These are phyloP conservation scores for Acacia crassicarpa DNA, from an alignment of 306 rosid species.

Conservation along the genomic window DNA sequence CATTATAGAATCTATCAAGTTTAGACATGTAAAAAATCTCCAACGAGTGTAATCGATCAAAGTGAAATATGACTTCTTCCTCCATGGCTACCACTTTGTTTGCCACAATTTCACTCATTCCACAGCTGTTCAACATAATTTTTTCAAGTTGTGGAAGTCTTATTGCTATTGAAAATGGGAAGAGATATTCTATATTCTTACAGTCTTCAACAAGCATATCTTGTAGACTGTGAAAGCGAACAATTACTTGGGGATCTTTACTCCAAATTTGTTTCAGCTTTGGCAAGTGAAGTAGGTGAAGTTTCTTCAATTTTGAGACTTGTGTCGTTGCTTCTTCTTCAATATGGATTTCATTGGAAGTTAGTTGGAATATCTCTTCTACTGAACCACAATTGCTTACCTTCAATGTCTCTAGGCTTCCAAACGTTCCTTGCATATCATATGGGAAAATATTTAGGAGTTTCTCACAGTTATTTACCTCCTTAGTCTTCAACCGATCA, in stretches of 20 bases:
- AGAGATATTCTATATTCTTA: background rate
- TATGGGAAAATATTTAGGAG: background rate
- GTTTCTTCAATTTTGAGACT: background rate
- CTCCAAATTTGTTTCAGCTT: slow-evolving; percentile 33
- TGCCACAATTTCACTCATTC: background rate
- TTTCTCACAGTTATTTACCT: background rate
- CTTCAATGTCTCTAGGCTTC: background rate
- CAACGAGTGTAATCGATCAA: background rate
- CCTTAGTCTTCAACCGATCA: background rate
- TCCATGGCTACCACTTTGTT: background rate
- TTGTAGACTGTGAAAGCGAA: slow-evolving; percentile 13
- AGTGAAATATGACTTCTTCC: background rate
- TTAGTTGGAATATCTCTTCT: background rate
- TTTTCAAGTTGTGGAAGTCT: background rate
- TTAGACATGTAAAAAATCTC: background rate
- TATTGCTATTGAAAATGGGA: background rate
- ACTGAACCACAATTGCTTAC: background rate
- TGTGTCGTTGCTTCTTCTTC: background rate
- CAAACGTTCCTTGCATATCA: background rate
- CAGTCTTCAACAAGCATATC: background rate
- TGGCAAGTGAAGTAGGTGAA: slow-evolving; percentile 8
- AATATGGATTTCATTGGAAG: background rate
- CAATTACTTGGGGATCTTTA: background rate
- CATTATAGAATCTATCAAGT: background rate
- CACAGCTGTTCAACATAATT: fast-evolving